These are phyloP conservation scores for Globisporangium canariense DNA, from an alignment of 352 stramenopile species.

Conservation along the genomic window DNA sequence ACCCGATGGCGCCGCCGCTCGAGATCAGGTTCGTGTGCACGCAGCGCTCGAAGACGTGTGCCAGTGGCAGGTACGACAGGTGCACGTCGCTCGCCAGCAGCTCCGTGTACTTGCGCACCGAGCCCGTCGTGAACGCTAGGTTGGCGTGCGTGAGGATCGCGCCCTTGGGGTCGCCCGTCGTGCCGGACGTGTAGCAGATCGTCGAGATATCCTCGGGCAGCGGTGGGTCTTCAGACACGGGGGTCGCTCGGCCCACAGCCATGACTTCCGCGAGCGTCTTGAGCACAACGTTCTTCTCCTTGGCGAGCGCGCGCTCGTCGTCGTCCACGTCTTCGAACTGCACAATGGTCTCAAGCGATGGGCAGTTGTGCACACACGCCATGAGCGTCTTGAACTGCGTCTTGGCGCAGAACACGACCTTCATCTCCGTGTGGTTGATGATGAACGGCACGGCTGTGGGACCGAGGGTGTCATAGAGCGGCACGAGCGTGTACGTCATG, in stretches of 20 bases:
- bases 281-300: neutral
- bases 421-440: constrained; percentile 71
- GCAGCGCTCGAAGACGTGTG: constrained; percentile 92
- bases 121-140: constrained; percentile 22
- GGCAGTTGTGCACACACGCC: constrained; percentile 33
- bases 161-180: constrained; percentile 66
- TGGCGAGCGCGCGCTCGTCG: neutral
- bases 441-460: constrained; percentile 60
- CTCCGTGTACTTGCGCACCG: constrained; percentile 7
- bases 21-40: constrained; percentile 56
- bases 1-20: constrained; percentile 83
- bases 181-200: constrained; percentile 84
- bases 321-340: constrained; percentile 42
- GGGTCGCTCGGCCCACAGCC: constrained; percentile 31
- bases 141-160: constrained; percentile 60
- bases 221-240: constrained; percentile 41
- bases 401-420: constrained; percentile 54
- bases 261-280: constrained; percentile 29
- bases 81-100: constrained; percentile 38
- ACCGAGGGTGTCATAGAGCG: constrained; percentile 44
- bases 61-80: constrained; percentile 93
- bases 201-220: constrained; percentile 82
- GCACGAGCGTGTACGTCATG: constrained; percentile 60
- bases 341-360: constrained; percentile 45
- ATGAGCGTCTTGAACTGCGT: constrained; percentile 43